Evolutionary conservation across 2,329 filamentous ascomycete genomes (phyloP).

Genomic region (Ophiosphaerella narmari): DNA sequence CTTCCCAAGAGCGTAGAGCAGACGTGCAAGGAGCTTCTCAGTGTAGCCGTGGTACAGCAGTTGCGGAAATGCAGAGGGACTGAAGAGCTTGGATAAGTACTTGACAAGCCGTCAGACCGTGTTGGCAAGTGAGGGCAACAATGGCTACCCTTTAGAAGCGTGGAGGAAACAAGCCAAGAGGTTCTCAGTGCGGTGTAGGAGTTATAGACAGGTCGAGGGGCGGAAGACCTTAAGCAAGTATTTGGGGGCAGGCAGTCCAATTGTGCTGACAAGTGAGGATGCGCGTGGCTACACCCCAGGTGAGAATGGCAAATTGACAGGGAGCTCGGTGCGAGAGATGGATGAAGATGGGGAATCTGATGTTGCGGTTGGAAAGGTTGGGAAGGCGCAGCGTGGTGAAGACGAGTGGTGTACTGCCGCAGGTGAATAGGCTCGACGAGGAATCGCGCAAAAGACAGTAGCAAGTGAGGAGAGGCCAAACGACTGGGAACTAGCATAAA

Average conservation of each 20-base stretch:
- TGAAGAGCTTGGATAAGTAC: too few species aligned
- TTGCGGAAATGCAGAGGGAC: too few species aligned
- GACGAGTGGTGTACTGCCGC: too few species aligned
- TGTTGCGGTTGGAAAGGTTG: not conserved
- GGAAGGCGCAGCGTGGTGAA: not conserved
- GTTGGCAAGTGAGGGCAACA: too few species aligned
- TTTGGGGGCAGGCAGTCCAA: not conserved
- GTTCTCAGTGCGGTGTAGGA: constrained; percentile 1
- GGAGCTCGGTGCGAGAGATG: not conserved
- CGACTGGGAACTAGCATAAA: too few species aligned
- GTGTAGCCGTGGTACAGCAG: too few species aligned
- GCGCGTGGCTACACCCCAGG: constrained; percentile 1
- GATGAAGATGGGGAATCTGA: not conserved
- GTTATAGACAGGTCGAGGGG: not conserved
- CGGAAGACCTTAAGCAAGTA: not conserved
- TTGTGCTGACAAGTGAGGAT: constrained; percentile 5
- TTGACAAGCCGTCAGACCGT: too few species aligned
- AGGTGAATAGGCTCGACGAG: too few species aligned
- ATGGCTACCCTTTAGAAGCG: not conserved
- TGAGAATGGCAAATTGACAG: constrained; percentile 3
- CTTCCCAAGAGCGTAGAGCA: too few species aligned
- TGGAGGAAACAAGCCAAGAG: not conserved
- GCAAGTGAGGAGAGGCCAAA: too few species aligned
- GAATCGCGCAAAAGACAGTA: too few species aligned
- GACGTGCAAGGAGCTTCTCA: too few species aligned